A percentile compares a stretch with the other conserved stretches of the same genome.
Evolutionary conservation across 1,284 basidiomycete species (phyloP).

Genomic region (Grifola frondosa): DNA sequence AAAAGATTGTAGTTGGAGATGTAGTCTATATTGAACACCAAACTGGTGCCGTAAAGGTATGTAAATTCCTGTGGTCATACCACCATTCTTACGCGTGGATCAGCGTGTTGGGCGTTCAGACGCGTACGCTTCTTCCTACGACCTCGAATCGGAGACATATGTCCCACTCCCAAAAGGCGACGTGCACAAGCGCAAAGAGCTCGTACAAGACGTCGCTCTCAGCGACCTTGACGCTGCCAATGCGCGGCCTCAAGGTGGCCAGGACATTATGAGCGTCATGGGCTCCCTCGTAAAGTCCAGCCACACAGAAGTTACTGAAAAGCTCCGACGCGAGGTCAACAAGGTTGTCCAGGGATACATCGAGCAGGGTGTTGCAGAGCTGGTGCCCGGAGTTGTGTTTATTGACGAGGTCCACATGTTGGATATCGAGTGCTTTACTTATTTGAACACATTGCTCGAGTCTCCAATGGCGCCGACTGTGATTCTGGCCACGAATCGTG

Average conservation of each 20-base stretch:
- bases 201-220: constrained; percentile 94
- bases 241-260: constrained; percentile 88
- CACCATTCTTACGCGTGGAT: constrained; percentile 3
- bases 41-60: constrained; percentile 90
- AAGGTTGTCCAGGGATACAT: constrained; percentile 95
- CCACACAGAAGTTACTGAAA: constrained; percentile 95
- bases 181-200: constrained; percentile 94
- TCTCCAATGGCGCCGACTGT: constrained; percentile 97
- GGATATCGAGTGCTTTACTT: constrained; percentile 98
- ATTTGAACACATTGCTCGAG: constrained; percentile 91
- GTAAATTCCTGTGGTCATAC: constrained; percentile 16
- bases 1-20: constrained; percentile 93
- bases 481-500: constrained; percentile 92
- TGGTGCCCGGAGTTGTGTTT: constrained; percentile 95
- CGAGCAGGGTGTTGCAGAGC: constrained; percentile 94
- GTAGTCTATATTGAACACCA: constrained; percentile 94
- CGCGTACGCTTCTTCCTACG: constrained; percentile 94
- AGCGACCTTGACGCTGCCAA: constrained; percentile 96
- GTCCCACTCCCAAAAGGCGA: constrained; percentile 96
- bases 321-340: constrained; percentile 92
- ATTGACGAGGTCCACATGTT: constrained; percentile 99
- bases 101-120: constrained; percentile 93
- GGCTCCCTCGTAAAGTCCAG: constrained; percentile 92
- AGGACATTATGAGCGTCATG: constrained; percentile 98
- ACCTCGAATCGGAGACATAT: constrained; percentile 96